Conservation (phyloP, 305 asterid species). For the Striga hermonthica region DNA sequence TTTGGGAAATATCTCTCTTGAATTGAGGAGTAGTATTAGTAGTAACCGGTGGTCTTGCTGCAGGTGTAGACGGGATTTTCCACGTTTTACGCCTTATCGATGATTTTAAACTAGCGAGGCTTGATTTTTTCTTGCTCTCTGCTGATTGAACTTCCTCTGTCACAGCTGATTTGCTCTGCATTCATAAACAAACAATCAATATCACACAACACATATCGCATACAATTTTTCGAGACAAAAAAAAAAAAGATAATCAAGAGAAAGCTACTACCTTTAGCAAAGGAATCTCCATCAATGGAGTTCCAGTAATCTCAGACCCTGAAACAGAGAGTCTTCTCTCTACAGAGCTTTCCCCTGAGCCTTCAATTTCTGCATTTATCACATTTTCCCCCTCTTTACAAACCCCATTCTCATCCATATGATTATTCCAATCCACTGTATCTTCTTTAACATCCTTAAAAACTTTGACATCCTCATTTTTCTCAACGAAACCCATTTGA, state of each 20-base stretch:
- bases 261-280: slow-evolving; percentile 49
- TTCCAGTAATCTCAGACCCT: slow-evolving; percentile 56
- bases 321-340: slow-evolving; percentile 36
- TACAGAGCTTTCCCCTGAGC: neutral
- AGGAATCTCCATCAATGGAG: slow-evolving; percentile 63
- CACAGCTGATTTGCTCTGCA: slow-evolving; percentile 37
- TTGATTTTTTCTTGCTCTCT: slow-evolving; percentile 37
- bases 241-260: neutral
- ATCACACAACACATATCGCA: slow-evolving; percentile 1
- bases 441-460: slow-evolving; percentile 7
- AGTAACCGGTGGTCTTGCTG: slow-evolving; percentile 37
- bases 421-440: neutral
- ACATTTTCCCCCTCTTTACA: slow-evolving; percentile 8
- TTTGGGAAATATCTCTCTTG: slow-evolving; percentile 42
- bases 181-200: slow-evolving; percentile 14
- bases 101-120: slow-evolving; percentile 32
- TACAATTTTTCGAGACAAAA: neutral
- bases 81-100: slow-evolving; percentile 49
- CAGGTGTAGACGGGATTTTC: slow-evolving; percentile 51
- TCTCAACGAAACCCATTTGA: slow-evolving; percentile 10
- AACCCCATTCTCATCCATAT: slow-evolving; percentile 11
- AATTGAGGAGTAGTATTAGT: slow-evolving; percentile 36
- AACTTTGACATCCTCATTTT: slow-evolving; percentile 10
- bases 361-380: neutral
- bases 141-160: slow-evolving; percentile 35